Base-by-base conservation (phyloP, 2,329 filamentous ascomycete genomes). In the Penicillium sp. region DNA sequence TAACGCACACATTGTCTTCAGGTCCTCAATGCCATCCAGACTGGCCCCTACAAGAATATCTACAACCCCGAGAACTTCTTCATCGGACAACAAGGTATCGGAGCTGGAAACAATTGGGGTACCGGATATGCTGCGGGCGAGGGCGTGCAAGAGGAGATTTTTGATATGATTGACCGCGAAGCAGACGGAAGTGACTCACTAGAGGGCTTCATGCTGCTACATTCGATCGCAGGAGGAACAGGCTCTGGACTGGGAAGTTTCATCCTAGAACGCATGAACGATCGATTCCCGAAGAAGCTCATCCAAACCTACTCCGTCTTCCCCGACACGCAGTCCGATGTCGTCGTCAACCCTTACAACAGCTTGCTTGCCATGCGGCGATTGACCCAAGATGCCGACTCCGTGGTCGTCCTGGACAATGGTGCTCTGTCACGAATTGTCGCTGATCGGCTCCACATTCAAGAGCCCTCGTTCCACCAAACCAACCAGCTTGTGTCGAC, bases 61-160 rank as follows among this genome's bases (percentile, higher is more conserved):
- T 98, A 98, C 80, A 98, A 98, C 68, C 93, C 93, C 0, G 93
- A 98, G 72, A 98, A 98, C 76, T 96, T 97, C 73, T 98, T 94
- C 68, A 82, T 97, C 46, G 88, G 91, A 62, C 94, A 95, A 69
- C 86, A 91, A 72, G 93, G 93, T 51, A 83, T 88, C 48, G 93
- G 93, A 40, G 93, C 93, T 6, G 93, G 89, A 40, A 98, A 98
- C 72, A 98, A 97, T 70, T 98, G 93, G 93, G 93, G 90, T 53
- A 87, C 93, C 64, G 93, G 93, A 41, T 98, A 98, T 72, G 84
- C 93, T 58, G 90, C 88, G 47, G 93, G 90, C 59, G 90, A 96
- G 69, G 77, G 79, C 39, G 88, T 98, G 19, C 88, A 91, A 61
- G 93, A 98, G 69, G 93, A 98, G 68, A 88, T 98, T 49, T 88